Percentiles rank a stretch among this genome's conserved stretches.
These are phyloP conservation scores for Cavenderia fasciculata DNA, from an alignment of 78 protist genomes.

Conservation along the genomic window DNA sequence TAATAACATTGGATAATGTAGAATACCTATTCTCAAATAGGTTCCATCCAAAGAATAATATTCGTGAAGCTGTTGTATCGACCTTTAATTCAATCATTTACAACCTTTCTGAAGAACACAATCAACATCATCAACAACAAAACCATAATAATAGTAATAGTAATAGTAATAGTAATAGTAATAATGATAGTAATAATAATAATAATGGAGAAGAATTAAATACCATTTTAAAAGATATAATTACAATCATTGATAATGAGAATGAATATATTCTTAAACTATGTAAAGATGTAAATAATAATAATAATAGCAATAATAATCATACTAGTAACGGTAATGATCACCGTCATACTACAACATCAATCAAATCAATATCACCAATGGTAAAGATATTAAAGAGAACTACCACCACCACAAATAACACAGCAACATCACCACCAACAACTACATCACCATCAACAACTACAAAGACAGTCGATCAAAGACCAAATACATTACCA, in stretches of 20 bases:
- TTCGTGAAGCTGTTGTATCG: constrained; percentile 52
- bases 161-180: neutral
- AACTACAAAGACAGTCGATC: neutral
- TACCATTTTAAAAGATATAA: neutral
- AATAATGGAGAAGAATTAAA: too few species aligned
- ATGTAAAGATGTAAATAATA: neutral
- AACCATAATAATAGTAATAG: neutral
- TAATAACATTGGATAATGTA: constrained; percentile 1
- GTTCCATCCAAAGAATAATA: constrained; percentile 65
- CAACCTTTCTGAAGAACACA: too few species aligned
- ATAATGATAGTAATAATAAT: too few species aligned
- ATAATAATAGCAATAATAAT: neutral
- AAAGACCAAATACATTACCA: constrained; percentile 18
- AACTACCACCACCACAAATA: too few species aligned
- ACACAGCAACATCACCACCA: neutral
- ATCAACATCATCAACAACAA: neutral
- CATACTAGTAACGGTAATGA: too few species aligned
- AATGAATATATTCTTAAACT: constrained; percentile 4
- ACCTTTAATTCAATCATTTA: neutral
- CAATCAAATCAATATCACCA: too few species aligned
- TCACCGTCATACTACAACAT: too few species aligned
- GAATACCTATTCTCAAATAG: constrained; percentile 42
- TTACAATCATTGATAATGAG: neutral
- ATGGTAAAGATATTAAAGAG: too few species aligned
- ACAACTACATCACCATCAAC: neutral